phyloP scores from a whole-genome alignment of 371 early-diverging fungal genomes.

The Coemansia sp. region DNA sequence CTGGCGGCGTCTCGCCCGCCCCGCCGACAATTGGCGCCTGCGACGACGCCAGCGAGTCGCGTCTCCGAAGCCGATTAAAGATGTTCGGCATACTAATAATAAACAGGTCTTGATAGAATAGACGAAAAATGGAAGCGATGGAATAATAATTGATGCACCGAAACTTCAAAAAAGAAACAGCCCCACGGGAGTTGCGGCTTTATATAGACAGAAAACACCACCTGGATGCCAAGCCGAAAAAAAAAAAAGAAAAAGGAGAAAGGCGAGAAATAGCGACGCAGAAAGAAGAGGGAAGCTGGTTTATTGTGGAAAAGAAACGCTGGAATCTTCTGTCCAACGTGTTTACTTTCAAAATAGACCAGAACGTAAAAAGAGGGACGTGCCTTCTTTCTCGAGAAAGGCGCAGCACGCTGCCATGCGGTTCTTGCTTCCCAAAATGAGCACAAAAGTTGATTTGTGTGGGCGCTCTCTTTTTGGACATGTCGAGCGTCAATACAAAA shows the following conservation, averaged over 20 bases:
- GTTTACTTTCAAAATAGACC: no score
- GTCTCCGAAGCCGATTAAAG: slow-evolving; percentile 26
- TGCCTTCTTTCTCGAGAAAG: no score
- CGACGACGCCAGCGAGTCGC: slow-evolving; percentile 15
- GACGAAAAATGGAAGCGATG: not conserved
- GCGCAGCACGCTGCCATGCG: no score
- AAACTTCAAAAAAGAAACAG: not conserved
- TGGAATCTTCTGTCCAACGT: no score
- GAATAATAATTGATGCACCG: not conserved
- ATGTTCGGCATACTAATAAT: slow-evolving; percentile 26
- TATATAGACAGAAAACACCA: not conserved
- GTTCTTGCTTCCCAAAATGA: no score
- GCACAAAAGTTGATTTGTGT: no score
- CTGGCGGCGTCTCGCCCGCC: not conserved
- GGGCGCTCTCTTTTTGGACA: no score
- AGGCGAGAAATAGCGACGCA: not conserved
- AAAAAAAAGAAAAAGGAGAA: not conserved
- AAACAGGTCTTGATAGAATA: not conserved
- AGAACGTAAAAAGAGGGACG: no score
- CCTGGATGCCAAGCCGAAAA: not conserved
- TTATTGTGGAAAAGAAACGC: no score
- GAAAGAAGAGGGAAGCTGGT: not conserved
- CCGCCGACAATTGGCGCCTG: not conserved
- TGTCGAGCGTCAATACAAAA: no score
- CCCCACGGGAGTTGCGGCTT: not conserved